Percentiles rank a stretch among this genome's conserved stretches.
Conservation (phyloP, 2,329 filamentous ascomycete species). For the Penicillium sp. region DNA sequence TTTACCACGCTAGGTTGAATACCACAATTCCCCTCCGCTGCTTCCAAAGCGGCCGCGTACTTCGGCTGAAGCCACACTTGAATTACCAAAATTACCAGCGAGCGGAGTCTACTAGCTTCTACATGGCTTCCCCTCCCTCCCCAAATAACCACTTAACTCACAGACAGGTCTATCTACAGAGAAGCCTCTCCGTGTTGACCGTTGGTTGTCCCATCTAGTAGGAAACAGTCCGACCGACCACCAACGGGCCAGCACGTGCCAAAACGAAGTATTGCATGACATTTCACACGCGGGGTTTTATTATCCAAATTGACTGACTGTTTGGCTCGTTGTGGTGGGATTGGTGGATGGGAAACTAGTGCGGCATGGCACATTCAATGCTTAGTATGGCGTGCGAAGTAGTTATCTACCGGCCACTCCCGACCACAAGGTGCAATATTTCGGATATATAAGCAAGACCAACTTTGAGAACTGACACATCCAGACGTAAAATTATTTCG, state of each 20-base stretch:
- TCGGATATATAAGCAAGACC: not conserved
- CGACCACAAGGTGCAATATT: not conserved
- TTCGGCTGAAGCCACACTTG: not conserved
- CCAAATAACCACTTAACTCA: not conserved
- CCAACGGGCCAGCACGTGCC: not conserved
- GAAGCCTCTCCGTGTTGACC: not conserved
- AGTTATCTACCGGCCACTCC: constrained; percentile 3
- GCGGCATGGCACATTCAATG: constrained; percentile 11
- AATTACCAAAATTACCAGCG: not conserved
- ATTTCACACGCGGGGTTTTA: not conserved
- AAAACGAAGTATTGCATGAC: not conserved
- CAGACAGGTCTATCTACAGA: not conserved
- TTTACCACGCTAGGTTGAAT: not conserved
- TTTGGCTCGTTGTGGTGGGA: not conserved
- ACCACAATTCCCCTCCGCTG: not conserved
- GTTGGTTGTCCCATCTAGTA: not conserved
- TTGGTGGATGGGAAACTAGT: not conserved
- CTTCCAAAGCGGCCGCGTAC: not conserved
- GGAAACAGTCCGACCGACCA: not conserved
- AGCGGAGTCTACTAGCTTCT: not conserved
- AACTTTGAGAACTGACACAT: not conserved
- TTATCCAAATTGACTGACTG: not conserved
- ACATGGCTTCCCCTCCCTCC: not conserved
- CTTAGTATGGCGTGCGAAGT: constrained; percentile 18
- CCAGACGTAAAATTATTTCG: not conserved